These are phyloP conservation scores for Podaxis pistillaris DNA, from an alignment of 768 basidiomycete species.

Conservation along the genomic window DNA sequence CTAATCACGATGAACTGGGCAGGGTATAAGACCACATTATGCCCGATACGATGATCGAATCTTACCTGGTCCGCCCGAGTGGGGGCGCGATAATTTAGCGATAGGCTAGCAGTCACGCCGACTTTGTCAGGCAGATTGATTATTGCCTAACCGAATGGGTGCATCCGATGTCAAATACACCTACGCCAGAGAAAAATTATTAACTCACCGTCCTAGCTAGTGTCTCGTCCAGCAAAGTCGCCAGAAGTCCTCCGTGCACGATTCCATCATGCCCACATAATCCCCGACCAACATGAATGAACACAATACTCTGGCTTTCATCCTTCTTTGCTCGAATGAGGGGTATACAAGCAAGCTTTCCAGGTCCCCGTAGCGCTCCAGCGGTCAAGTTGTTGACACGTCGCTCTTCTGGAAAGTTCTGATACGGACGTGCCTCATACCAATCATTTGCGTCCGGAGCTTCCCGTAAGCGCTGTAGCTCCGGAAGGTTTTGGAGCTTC, in stretches of 20 bases:
- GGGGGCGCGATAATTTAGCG: slow-evolving; percentile 81
- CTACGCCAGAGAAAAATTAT: background rate
- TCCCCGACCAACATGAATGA: slow-evolving; percentile 83
- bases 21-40: background rate
- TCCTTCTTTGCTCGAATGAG: slow-evolving; percentile 73
- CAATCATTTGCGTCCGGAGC: slow-evolving; percentile 54
- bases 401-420: slow-evolving; percentile 63
- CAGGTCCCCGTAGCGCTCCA: slow-evolving; percentile 85
- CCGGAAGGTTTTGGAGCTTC: slow-evolving; percentile 61
- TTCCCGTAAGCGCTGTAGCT: slow-evolving; percentile 49
- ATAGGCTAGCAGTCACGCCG: slow-evolving; percentile 88
- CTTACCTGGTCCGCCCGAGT: slow-evolving; percentile 83
- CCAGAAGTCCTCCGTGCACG: slow-evolving; percentile 88
- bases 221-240: slow-evolving; percentile 86
- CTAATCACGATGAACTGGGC: slow-evolving; percentile 80
- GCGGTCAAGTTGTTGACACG: slow-evolving; percentile 82
- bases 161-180: background rate
- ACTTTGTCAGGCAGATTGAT: slow-evolving; percentile 84
- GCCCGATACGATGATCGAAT: background rate
- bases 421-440: slow-evolving; percentile 81
- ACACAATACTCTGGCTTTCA: slow-evolving; percentile 66
- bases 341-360: slow-evolving; percentile 78
- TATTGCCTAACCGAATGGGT: slow-evolving; percentile 57
- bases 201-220: slow-evolving; percentile 69
- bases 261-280: slow-evolving; percentile 95